Evolutionary conservation across 768 basidiomycete genomes (phyloP).

Genomic region (Mycena vulgaris): DNA sequence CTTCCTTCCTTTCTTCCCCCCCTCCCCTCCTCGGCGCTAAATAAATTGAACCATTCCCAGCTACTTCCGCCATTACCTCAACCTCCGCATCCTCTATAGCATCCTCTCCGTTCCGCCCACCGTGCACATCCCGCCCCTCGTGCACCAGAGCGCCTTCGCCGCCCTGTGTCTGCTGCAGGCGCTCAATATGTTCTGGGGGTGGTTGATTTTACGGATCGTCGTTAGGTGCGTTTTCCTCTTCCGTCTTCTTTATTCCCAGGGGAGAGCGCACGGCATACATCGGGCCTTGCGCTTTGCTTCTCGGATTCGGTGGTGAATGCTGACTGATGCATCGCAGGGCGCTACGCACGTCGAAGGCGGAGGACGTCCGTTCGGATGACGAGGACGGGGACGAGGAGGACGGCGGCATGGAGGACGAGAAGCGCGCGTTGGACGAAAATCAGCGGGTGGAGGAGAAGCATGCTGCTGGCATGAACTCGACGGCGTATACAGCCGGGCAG

Average conservation of each 20-base stretch:
- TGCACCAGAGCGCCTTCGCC: slow-evolving; percentile 83
- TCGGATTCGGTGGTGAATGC: not conserved
- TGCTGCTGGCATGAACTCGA: too few species aligned
- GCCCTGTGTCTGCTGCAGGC: slow-evolving; percentile 83
- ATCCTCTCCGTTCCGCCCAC: slow-evolving; percentile 85
- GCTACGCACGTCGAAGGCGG: slow-evolving; percentile 59
- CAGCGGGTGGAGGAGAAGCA: too few species aligned
- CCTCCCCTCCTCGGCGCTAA: not conserved
- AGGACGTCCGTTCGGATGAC: slow-evolving; percentile 88
- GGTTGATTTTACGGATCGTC: slow-evolving; percentile 83
- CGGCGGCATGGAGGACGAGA: too few species aligned
- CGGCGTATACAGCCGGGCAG: too few species aligned
- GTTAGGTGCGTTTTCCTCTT: slow-evolving; percentile 64
- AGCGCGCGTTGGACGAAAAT: too few species aligned
- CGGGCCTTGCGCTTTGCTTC: too few species aligned
- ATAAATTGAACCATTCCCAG: slow-evolving; percentile 55
- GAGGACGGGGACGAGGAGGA: slow-evolving; percentile 68
- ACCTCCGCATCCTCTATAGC: slow-evolving; percentile 88
- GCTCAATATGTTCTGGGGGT: slow-evolving; percentile 95
- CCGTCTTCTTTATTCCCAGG: slow-evolving; percentile 6
- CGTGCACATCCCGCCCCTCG: not conserved
- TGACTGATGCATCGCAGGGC: slow-evolving; percentile 58
- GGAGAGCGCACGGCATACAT: too few species aligned
- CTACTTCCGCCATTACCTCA: slow-evolving; percentile 95
- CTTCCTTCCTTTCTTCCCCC: not conserved